Evolutionary conservation across 495 filamentous ascomycete species (phyloP).

Genomic region (Pyrenula aspistea): DNA sequence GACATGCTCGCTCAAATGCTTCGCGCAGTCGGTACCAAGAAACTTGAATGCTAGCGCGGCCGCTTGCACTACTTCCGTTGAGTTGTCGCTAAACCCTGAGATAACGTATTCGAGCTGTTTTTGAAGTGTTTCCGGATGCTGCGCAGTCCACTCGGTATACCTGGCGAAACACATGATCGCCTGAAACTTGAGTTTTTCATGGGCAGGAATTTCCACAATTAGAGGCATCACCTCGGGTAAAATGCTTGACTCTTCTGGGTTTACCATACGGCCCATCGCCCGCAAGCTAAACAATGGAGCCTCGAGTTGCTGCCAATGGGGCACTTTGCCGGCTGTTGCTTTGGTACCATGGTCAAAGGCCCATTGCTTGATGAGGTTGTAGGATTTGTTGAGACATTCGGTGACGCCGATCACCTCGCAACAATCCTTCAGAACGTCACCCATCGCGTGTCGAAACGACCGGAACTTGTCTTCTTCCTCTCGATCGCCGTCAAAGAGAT

Average conservation of each 20-base stretch:
- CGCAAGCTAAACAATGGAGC: conserved; percentile 90
- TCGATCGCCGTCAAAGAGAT: conserved; percentile 90
- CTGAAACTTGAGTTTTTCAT: conserved; percentile 93
- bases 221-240: conserved; percentile 83
- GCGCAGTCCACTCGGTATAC: conserved; percentile 95
- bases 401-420: conserved; percentile 90
- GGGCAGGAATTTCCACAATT: conserved; percentile 85
- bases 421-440: conserved; percentile 93
- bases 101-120: conserved; percentile 91
- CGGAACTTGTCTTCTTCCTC: conserved; percentile 96
- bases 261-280: conserved; percentile 96
- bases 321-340: conserved; percentile 61
- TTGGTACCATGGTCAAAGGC: conserved; percentile 67
- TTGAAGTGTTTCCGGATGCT: conserved; percentile 84
- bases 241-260: conserved; percentile 71
- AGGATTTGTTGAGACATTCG: conserved; percentile 80
- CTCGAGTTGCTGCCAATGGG: conserved; percentile 92
- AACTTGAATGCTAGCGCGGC: conserved; percentile 93
- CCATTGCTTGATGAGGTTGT: conserved; percentile 75
- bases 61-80: conserved; percentile 78
- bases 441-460: conserved; percentile 92
- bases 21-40: conserved; percentile 87
- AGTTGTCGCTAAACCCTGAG: conserved; percentile 71
- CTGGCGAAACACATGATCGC: conserved; percentile 92
- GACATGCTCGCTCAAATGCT: conserved; percentile 68